phyloP scores from a whole-genome alignment of 1,284 basidiomycete genomes.

The Moniliella sp. region DNA sequence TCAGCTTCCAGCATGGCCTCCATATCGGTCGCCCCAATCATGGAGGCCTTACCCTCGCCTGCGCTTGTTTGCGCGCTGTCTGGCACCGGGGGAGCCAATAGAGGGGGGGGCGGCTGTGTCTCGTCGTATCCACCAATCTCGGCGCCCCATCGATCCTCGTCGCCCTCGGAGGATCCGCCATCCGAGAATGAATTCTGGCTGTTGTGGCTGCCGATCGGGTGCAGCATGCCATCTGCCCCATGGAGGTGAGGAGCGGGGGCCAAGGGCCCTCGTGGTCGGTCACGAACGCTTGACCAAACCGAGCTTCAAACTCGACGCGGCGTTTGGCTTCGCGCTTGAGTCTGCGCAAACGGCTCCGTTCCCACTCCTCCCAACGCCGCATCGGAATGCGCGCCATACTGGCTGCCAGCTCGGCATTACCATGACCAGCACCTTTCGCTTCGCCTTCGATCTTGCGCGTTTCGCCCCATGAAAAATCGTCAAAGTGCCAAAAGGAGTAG shows the following conservation, averaged over 20 bases:
- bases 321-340: constrained; percentile 68
- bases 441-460: constrained; percentile 70
- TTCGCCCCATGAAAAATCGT: constrained; percentile 97
- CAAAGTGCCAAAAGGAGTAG: constrained; percentile 87
- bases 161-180: constrained; percentile 35
- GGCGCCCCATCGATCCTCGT: constrained; percentile 75
- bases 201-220: too few relatives aligned
- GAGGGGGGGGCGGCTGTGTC: constrained; percentile 13
- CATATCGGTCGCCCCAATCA: constrained; percentile 19
- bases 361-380: constrained; percentile 97
- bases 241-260: too few relatives aligned
- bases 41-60: constrained; percentile 16
- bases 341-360: constrained; percentile 80
- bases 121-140: constrained; percentile 36
- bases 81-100: constrained; percentile 11
- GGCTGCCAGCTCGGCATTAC: constrained; percentile 43
- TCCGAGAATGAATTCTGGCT: too few relatives aligned
- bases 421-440: constrained; percentile 49
- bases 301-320: constrained; percentile 20
- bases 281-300: constrained; percentile 47
- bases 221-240: too few relatives aligned
- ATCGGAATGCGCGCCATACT: constrained; percentile 51
- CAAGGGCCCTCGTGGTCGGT: too few relatives aligned
- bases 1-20: constrained; percentile 22
- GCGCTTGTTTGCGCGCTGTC: constrained; percentile 16